These are phyloP conservation scores for Kurtzmaniella quercitrusa DNA, from an alignment of 1,139 yeast genomes.

Conservation along the genomic window DNA sequence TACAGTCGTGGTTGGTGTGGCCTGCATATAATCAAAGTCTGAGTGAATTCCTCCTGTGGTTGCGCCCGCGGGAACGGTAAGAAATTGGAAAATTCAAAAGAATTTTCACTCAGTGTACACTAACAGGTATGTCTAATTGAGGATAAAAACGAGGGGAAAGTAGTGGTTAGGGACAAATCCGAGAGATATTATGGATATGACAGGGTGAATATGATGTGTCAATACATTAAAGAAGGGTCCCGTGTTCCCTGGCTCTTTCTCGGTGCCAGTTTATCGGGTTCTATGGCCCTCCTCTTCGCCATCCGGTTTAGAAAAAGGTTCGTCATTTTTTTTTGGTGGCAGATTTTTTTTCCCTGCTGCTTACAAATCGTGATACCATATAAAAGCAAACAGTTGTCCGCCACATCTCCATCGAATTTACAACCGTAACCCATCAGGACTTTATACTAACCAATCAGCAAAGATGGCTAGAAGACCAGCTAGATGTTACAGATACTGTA, in stretches of 20 bases:
- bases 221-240: too few species aligned
- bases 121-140: background rate
- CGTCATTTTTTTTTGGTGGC: slow-evolving; percentile 1
- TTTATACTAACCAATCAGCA: slow-evolving; percentile 38
- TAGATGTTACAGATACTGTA: slow-evolving; percentile 99
- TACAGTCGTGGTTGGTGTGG: background rate
- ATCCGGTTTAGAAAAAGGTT: background rate
- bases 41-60: background rate
- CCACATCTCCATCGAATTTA: background rate
- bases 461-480: slow-evolving; percentile 99
- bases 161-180: too few species aligned
- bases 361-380: slow-evolving; percentile 1
- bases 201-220: too few species aligned
- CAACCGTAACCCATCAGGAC: too few species aligned
- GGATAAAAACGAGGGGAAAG: background rate
- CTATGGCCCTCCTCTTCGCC: too few species aligned
- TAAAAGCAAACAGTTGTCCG: background rate
- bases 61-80: background rate
- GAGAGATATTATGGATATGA: too few species aligned
- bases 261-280: too few species aligned
- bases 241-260: too few species aligned
- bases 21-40: too few species aligned
- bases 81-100: background rate
- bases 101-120: background rate
- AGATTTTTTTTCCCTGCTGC: background rate